phyloP scores from a whole-genome alignment of 495 filamentous ascomycete species.

The Xylaria curta region DNA sequence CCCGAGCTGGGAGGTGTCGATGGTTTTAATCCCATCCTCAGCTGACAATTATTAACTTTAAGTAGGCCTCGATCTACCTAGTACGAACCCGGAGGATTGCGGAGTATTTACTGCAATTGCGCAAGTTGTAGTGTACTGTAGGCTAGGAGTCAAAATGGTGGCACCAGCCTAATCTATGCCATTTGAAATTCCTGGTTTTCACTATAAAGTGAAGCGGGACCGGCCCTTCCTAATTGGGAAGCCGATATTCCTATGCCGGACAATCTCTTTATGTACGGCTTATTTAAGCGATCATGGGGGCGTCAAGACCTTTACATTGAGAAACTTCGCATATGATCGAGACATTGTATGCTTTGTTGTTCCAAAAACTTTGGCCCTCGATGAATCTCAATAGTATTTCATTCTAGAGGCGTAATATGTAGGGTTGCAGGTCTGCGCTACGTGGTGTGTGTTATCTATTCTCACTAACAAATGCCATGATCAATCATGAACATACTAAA shows the following conservation, averaged over 20 bases:
- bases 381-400: background rate
- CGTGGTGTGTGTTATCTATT: background rate
- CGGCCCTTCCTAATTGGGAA: slow-evolving; percentile 16
- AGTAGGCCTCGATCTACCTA: background rate
- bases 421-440: background rate
- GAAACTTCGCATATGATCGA: background rate
- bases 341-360: background rate
- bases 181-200: slow-evolving; percentile 20
- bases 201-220: background rate
- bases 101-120: slow-evolving; percentile 14
- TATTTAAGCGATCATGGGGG: background rate
- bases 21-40: background rate
- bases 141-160: background rate
- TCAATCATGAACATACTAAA: background rate
- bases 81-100: background rate
- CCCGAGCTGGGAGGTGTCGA: background rate
- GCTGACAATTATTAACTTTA: slow-evolving; percentile 1
- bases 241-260: background rate
- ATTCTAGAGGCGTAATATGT: background rate
- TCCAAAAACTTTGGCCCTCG: background rate
- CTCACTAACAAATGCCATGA: background rate
- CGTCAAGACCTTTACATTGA: background rate
- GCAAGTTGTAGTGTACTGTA: no score
- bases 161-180: slow-evolving; percentile 7
- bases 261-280: background rate